A percentile compares a stretch with the other conserved stretches of the same genome.
Evolutionary conservation across 2,329 filamentous ascomycete species (phyloP).

Genomic region (Botrytis sinoallii): DNA sequence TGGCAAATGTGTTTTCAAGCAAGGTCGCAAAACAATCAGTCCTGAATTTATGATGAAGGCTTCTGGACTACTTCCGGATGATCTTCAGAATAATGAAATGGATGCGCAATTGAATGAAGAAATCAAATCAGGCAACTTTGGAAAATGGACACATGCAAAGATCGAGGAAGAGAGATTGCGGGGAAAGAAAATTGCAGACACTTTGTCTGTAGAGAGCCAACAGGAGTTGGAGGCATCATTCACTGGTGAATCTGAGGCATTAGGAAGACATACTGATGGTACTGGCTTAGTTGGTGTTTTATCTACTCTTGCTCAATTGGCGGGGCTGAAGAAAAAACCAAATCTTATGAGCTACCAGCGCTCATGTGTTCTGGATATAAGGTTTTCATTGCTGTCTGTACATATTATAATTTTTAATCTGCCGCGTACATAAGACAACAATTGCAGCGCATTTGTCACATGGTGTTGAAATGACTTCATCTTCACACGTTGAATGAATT

Average conservation of each 20-base stretch:
- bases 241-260: constrained; percentile 32
- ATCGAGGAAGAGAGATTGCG: constrained; percentile 23
- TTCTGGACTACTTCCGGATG: constrained; percentile 56
- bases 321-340: constrained; percentile 35
- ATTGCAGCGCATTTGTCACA: not conserved
- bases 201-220: constrained; percentile 24
- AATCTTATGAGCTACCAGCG: constrained; percentile 27
- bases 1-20: constrained; percentile 59
- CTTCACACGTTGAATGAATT: not conserved
- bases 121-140: not conserved
- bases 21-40: constrained; percentile 60
- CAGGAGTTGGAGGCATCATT: constrained; percentile 32
- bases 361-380: not conserved
- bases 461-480: not conserved
- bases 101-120: not conserved
- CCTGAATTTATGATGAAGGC: constrained; percentile 60
- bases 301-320: constrained; percentile 39
- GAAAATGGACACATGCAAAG: constrained; percentile 2
- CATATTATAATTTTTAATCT: not conserved
- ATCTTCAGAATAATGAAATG: not conserved
- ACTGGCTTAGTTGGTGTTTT: constrained; percentile 39
- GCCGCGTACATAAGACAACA: not conserved
- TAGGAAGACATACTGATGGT: constrained; percentile 41
- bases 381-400: not conserved
- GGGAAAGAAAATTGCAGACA: constrained; percentile 27